phyloP scores from a whole-genome alignment of 495 filamentous ascomycete species.

The Alectoria sarmentosa region DNA sequence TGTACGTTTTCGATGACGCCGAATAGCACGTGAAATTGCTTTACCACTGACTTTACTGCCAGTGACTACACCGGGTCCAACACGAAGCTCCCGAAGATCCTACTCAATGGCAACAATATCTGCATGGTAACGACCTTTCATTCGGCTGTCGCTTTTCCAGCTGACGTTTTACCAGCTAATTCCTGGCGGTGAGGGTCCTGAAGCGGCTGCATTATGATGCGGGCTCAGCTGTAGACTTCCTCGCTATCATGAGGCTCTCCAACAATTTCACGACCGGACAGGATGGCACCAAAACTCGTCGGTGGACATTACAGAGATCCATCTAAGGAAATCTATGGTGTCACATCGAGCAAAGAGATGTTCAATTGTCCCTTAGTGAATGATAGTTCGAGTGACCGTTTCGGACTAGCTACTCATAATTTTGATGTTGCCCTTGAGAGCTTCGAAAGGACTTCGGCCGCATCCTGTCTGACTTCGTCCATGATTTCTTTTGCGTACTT shows the following conservation, averaged over 20 bases:
- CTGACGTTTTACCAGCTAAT: slow-evolving; percentile 54
- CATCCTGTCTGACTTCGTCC: slow-evolving; percentile 23
- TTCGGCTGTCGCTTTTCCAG: not conserved
- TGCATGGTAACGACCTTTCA: slow-evolving; percentile 70
- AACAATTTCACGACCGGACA: not conserved
- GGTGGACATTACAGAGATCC: not conserved
- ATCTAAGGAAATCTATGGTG: not conserved
- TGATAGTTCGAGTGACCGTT: not conserved
- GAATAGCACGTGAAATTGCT: not conserved
- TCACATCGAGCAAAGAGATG: not conserved
- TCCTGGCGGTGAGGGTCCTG: slow-evolving; percentile 77
- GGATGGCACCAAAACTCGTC: not conserved
- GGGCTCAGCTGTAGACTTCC: not conserved
- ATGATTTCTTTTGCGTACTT: slow-evolving; percentile 32
- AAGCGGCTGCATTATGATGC: slow-evolving; percentile 27
- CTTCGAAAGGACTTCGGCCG: slow-evolving; percentile 15
- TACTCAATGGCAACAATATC: slow-evolving; percentile 97
- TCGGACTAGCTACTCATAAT: not conserved
- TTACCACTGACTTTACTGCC: slow-evolving; percentile 5
- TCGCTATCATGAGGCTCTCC: not conserved
- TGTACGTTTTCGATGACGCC: slow-evolving; percentile 50
- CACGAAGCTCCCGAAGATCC: slow-evolving; percentile 82
- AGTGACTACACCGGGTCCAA: slow-evolving; percentile 86
- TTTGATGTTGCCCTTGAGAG: not conserved
- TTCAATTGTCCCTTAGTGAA: not conserved